Evolutionary conservation across 345 rosid species (phyloP), one percentile per base, ranked within the genome.

Genomic region (Ceriops zippeliana): DNA sequence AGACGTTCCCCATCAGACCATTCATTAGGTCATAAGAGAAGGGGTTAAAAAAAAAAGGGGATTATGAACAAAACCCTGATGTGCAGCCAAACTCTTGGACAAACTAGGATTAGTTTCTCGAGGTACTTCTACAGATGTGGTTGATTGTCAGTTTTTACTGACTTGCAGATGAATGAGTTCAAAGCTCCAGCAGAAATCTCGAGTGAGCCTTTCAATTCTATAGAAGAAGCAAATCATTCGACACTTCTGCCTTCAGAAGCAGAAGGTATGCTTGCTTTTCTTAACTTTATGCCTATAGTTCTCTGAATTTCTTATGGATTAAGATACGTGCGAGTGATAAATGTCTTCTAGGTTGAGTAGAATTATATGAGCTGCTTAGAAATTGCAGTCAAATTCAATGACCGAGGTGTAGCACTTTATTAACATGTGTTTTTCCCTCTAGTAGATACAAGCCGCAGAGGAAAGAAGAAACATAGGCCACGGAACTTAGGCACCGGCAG

Each of bases 131-230:
- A 11, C 49, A 13, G 17, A 11, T 11, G 49, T 30, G 7, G 28
- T 20, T 38, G 11, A 28, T 8, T 59, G 26, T 47, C 21, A 4
- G 19, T 27, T 15, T 65, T 15, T 19, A 32, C 51, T 17, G 57
- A 9, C 58, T 5, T 68, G 78, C 82, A 86, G 90, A 83, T 83
- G 86, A 32, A 61, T 61, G 84, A 73, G 54, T 78, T 73, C 27
- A 68, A 77, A 71, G 59, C 71, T 10, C 21, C 69, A 37, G 57
- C 73, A 7, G 76, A 70, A 53, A 6, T 51, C 9, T 32, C 66
- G 46, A 62, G 66, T 11, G 70, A 30, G 34, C 37, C 72, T 31
- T n/a, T 63, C 0, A 69, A 59, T 69, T 38, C 81, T 30, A 8
- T 22, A 26, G 72, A 51, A 47, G 77, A 68, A 53, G 17, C 22